phyloP scores from a whole-genome alignment of 257 asterid species.

The Fraxinus quadrangulata region DNA sequence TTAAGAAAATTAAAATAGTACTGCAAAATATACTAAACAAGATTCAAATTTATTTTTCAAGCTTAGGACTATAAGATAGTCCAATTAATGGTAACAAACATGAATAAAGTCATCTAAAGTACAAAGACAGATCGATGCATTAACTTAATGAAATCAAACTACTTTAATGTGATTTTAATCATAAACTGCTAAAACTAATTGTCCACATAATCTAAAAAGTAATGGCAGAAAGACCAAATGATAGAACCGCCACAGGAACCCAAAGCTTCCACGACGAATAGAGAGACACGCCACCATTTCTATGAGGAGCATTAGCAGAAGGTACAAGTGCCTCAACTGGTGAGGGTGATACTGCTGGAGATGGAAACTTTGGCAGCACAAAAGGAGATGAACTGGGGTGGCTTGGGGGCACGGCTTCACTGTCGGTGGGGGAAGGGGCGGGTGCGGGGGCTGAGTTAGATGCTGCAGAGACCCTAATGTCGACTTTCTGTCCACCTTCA shows the following conservation, averaged over 20 bases:
- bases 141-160: neutral
- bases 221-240: too few relatives aligned
- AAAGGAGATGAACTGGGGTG: neutral
- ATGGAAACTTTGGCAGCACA: neutral
- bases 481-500: conserved; percentile 50
- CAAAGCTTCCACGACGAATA: neutral
- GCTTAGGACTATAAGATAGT: neutral
- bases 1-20: too few relatives aligned
- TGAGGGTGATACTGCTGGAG: neutral
- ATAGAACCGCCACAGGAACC: neutral
- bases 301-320: neutral
- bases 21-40: neutral
- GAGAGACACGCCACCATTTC: neutral
- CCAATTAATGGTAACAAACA: neutral
- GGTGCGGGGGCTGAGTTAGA: neutral
- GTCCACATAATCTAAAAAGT: neutral
- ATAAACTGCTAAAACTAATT: neutral
- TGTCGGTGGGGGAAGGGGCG: neutral
- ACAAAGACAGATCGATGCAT: neutral
- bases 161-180: neutral
- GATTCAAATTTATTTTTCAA: neutral
- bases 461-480: conserved; percentile 41
- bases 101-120: neutral
- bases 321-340: neutral
- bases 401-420: neutral